Base-by-base conservation (phyloP, 441 rosid species). In the Dalechampia spathulata region DNA sequence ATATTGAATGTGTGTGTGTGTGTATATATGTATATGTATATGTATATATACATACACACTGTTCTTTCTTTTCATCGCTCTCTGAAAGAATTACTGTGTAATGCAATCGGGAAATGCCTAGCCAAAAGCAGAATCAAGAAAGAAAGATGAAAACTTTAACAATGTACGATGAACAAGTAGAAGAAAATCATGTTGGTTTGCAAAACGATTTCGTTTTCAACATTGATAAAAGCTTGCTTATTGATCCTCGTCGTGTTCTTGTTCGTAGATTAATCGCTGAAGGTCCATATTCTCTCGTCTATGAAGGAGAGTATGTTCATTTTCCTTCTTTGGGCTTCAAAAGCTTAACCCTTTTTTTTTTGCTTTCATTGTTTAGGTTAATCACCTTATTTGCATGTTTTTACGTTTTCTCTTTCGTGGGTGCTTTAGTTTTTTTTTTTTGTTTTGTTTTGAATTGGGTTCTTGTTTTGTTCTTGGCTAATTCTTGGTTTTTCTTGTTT, bases 291-390 rank as follows among this genome's bases (percentile, higher is more conserved):
- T 75, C 76, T 34, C 43, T 63, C 7, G 79, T 83, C 58, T 72
- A 75, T 58, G 45, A 58, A 55, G 90, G 87, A 66, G 57, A 60
- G 90, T 81, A 58, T 37, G 80, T 75, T 38, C 55, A 1, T 5
- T 38, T 38, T 36, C 20, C 40, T 34, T n/a, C 36, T 21, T 2
- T 0, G 13, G 5, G 6, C 7, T 5, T 17, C 9, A 4, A 15
- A 20, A 5, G 5, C 21, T 26, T 61, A 30, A 30, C 15, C 10
- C 57, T 54, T 52, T 4, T 19, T 44, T 37, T 52, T 25, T n/a
- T 45, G 6, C 4, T 23, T 56, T 56, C 39, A 5, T 50, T 52
- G 15, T 17, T 45, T 43, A 41, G 61, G 51, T 66, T 41, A 30
- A 52, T 60, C 69, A 48, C 58, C 55, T 61, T 65, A 54, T 42